Base-by-base conservation (phyloP, 176 grass and related monocot species). In the Cenchrus purpureus region DNA sequence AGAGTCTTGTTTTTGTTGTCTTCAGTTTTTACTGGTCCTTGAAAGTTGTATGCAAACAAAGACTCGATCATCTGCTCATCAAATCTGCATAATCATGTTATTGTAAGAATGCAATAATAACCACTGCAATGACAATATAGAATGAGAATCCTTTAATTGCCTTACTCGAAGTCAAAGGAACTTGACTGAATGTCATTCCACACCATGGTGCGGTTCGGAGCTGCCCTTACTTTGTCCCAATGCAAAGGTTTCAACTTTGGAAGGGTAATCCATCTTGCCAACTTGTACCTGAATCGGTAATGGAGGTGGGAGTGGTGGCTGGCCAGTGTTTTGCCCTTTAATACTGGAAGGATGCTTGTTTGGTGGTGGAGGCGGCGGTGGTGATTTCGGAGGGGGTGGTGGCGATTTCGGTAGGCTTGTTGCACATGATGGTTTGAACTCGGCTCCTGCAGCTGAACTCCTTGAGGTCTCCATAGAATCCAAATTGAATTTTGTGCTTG, bases 231-330 rank as follows among this genome's bases (percentile, higher is more conserved):
- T 84, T 95, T 98, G 80, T 98, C 89, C 95, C 95, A 98, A 6
- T 98, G 95, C 85, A 98, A 79, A n/a, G 93, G 93, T 82, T 95
- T 98, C 83, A 95, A 83, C 81, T 89, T 98, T 66, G 91, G 87
- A 78, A 95, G 89, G 92, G 85, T 70, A 74, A 73, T 7, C 83
- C 87, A 19, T 91, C 83, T 89, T 77, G 54, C 85, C 80, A 4
- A 83, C 75, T 6, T 86, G 84, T 80, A 80, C 78, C 68, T 79
- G 81, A 37, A 82, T 50, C 9, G 89, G 89, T 60, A 82, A 87
- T 64, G 91, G 84, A 48, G 88, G 87, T 76, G 85, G 82, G 10
- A 82, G 50, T 50, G 50, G 68, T 82, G 67, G 80, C 79, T 84
- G 77, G 44, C 71, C 78, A 57, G 63, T 77, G 53, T 78, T 91